Evolutionary conservation across 176 grass and related monocot genomes (phyloP).

Genomic region (Oryza meridionalis): DNA sequence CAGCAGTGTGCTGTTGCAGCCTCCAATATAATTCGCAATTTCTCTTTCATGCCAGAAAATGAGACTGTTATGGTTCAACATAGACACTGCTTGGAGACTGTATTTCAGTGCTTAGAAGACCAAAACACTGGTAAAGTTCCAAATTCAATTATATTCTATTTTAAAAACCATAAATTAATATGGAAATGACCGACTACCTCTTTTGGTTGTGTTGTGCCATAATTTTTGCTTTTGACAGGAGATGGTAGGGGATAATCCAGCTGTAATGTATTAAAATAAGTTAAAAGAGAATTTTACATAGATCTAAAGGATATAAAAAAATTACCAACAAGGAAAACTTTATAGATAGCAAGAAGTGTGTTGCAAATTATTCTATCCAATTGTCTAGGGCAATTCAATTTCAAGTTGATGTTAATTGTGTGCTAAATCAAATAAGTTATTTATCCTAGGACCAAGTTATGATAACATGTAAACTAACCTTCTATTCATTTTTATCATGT

Average conservation of each 20-base stretch:
- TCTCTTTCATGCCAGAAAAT: slow-evolving; percentile 99
- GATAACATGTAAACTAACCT: slow-evolving; percentile 21
- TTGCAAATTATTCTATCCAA: background rate
- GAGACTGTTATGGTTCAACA: slow-evolving; percentile 94
- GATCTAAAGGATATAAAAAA: background rate
- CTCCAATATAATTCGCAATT: slow-evolving; percentile 97
- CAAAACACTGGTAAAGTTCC: slow-evolving; percentile 70
- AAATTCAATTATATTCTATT: slow-evolving; percentile 30
- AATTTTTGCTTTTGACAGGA: background rate
- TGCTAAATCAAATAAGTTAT: slow-evolving; percentile 18
- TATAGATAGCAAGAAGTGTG: background rate
- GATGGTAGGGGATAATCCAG: background rate
- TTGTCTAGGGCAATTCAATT: background rate
- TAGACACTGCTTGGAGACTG: slow-evolving; percentile 93
- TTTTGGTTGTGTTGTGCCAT: background rate
- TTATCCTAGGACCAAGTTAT: slow-evolving; percentile 16
- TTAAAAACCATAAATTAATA: slow-evolving; percentile 7
- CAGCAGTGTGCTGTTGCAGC: slow-evolving; percentile 91
- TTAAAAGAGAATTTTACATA: background rate
- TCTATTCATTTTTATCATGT: slow-evolving; percentile 30
- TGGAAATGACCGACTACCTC: slow-evolving; percentile 10
- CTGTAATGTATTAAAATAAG: background rate
- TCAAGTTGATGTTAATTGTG: background rate
- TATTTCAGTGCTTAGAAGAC: slow-evolving; percentile 96
- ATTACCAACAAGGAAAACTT: background rate